phyloP scores from a whole-genome alignment of 164 flowering plant species.

The Aristolochia californica region DNA sequence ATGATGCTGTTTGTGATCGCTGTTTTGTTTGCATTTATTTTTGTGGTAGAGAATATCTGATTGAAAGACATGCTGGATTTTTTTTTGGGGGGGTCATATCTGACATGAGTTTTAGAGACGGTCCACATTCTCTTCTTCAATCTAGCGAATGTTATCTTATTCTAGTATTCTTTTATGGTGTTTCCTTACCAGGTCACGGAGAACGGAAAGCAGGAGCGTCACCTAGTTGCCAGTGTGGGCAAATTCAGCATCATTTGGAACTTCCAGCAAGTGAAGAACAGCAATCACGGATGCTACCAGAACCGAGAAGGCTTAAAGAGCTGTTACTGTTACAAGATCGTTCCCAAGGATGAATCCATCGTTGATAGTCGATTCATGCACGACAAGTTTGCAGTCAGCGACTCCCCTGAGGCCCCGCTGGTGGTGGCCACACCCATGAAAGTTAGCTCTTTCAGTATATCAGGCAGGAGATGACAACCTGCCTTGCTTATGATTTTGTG shows the following conservation, averaged over 20 bases:
- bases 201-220: slow-evolving; percentile 81
- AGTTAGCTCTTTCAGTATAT: slow-evolving; percentile 89
- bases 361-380: slow-evolving; percentile 97
- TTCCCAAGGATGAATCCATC: slow-evolving; percentile 80
- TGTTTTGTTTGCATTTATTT: too few species aligned
- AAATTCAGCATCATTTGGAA: slow-evolving; percentile 87
- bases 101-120: too few species aligned
- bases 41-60: too few species aligned
- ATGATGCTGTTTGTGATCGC: too few species aligned
- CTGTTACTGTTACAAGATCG: slow-evolving; percentile 91
- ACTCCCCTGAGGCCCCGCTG: slow-evolving; percentile 91
- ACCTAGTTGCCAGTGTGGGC: slow-evolving; percentile 86
- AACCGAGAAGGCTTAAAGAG: slow-evolving; percentile 87
- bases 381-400: slow-evolving; percentile 63
- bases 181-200: slow-evolving; percentile 50
- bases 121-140: too few species aligned
- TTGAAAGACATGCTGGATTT: too few species aligned
- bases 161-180: too few species aligned
- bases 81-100: too few species aligned
- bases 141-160: too few species aligned
- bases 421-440: slow-evolving; percentile 94
- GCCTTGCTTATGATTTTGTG: too few species aligned
- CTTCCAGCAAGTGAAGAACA: slow-evolving; percentile 81
- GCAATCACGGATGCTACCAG: slow-evolving; percentile 77
- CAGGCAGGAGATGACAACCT: slow-evolving; percentile 36